phyloP scores from a whole-genome alignment of 2,329 filamentous ascomycete species.

The Pyrenochaeta sp. region DNA sequence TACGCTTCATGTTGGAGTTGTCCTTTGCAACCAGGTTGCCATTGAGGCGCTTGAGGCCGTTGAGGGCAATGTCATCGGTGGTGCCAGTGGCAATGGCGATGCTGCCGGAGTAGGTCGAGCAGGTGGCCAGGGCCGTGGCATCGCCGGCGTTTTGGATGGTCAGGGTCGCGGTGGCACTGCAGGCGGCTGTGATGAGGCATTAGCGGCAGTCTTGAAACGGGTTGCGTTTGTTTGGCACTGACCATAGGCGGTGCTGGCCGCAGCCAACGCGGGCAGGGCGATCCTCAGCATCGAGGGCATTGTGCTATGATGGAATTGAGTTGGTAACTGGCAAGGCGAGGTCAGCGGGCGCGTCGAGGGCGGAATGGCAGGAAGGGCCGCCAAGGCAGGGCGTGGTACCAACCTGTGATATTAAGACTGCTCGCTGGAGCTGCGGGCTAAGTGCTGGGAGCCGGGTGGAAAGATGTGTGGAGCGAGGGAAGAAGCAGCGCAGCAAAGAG shows the following conservation, averaged over 20 bases:
- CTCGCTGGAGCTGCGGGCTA: constrained; percentile 34
- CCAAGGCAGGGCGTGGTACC: constrained; percentile 23
- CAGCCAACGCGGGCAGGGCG: constrained; percentile 63
- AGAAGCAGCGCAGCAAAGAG: constrained; percentile 46
- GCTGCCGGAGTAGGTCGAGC: constrained; percentile 73
- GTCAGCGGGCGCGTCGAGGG: constrained; percentile 32
- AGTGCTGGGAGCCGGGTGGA: constrained; percentile 35
- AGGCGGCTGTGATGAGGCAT: constrained; percentile 39
- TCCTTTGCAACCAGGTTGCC: constrained; percentile 61
- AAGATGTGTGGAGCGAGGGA: constrained; percentile 49
- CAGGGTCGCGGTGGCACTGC: constrained; percentile 56
- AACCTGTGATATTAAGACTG: constrained; percentile 48
- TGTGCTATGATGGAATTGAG: constrained; percentile 25
- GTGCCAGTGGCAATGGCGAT: constrained; percentile 68
- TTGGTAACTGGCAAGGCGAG: constrained; percentile 29
- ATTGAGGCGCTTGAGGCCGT: constrained; percentile 67
- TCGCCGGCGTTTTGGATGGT: constrained; percentile 69
- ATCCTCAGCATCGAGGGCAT: constrained; percentile 64
- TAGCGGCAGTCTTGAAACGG: too few species aligned
- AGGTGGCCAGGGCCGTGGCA: constrained; percentile 66
- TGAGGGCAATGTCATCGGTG: constrained; percentile 66
- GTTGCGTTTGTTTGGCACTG: too few species aligned
- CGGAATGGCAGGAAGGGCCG: constrained; percentile 20
- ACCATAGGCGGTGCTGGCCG: constrained; percentile 61
- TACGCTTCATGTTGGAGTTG: constrained; percentile 67